Conservation (phyloP, 225 moss, liverwort and hornwort genomes). For the Rhytidiadelphus loreus region DNA sequence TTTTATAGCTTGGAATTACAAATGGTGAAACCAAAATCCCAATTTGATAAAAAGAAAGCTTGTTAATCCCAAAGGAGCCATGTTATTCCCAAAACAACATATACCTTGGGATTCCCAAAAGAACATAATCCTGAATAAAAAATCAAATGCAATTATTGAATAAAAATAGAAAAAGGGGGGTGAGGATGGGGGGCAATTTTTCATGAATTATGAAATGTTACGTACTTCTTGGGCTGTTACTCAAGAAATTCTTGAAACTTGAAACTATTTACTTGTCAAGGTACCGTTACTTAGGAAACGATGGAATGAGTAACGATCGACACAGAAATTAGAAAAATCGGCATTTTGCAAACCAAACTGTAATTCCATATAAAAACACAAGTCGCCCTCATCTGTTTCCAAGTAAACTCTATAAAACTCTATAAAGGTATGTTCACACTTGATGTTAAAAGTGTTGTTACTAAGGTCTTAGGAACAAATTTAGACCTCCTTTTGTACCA, state of each 20-base stretch:
- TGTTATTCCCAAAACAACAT: background rate
- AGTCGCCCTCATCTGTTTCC: background rate
- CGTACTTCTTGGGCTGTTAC: background rate
- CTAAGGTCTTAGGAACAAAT: too few relatives aligned
- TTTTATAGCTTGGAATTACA: background rate
- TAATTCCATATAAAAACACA: background rate
- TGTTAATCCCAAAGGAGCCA: background rate
- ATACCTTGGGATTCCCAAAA: background rate
- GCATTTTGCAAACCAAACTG: background rate
- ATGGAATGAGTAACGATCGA: background rate
- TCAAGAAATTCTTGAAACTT: background rate
- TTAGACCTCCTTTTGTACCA: too few relatives aligned
- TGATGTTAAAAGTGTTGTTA: too few relatives aligned
- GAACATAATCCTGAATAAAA: background rate
- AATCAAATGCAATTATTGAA: background rate
- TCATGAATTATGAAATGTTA: background rate
- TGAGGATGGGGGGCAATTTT: too few relatives aligned
- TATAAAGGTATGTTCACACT: too few relatives aligned
- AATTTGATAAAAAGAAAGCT: background rate
- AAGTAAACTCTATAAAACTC: background rate
- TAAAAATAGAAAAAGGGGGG: background rate
- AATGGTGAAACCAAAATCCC: rapidly evolving
- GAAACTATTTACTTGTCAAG: background rate
- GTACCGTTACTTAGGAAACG: background rate
- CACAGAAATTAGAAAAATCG: background rate